A percentile compares a stretch with the other conserved stretches of the same genome.
phyloP scores from a whole-genome alignment of 148 eudicot genomes.

The Spergularia bocconei region DNA sequence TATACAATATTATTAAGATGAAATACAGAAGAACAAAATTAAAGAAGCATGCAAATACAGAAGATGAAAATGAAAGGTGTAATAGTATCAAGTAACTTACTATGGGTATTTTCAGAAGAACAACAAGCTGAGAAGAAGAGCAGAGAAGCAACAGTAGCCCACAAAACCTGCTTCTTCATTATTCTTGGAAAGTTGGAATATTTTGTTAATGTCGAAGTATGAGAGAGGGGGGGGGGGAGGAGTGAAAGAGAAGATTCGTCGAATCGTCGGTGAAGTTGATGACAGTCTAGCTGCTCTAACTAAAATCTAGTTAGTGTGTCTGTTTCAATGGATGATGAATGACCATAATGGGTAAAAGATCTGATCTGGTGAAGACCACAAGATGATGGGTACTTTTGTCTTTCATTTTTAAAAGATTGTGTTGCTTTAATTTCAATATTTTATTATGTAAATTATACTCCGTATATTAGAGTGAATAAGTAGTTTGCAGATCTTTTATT shows the following conservation, averaged over 20 bases:
- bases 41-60: neutral
- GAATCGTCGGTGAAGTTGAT: slow-evolving; percentile 26
- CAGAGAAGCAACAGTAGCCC: slow-evolving; percentile 22
- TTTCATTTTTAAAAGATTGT: too few species aligned
- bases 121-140: slow-evolving; percentile 45
- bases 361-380: too few species aligned
- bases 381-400: too few species aligned
- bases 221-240: neutral
- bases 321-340: too few species aligned
- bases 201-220: too few species aligned
- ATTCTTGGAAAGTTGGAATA: slow-evolving; percentile 17
- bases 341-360: too few species aligned
- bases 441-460: too few species aligned
- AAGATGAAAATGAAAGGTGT: neutral
- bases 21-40: neutral
- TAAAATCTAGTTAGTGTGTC: slow-evolving; percentile 4
- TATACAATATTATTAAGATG: too few species aligned
- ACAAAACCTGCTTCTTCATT: slow-evolving; percentile 25
- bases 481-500: too few species aligned
- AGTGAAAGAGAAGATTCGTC: slow-evolving; percentile 19
- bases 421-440: too few species aligned
- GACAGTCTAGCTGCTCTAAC: too few species aligned
- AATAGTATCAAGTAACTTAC: slow-evolving; percentile 30
- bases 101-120: slow-evolving; percentile 35
- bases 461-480: too few species aligned